Conservation (phyloP, 2,329 filamentous ascomycete genomes). For the Tolypocladium cylindrosporum region DNA sequence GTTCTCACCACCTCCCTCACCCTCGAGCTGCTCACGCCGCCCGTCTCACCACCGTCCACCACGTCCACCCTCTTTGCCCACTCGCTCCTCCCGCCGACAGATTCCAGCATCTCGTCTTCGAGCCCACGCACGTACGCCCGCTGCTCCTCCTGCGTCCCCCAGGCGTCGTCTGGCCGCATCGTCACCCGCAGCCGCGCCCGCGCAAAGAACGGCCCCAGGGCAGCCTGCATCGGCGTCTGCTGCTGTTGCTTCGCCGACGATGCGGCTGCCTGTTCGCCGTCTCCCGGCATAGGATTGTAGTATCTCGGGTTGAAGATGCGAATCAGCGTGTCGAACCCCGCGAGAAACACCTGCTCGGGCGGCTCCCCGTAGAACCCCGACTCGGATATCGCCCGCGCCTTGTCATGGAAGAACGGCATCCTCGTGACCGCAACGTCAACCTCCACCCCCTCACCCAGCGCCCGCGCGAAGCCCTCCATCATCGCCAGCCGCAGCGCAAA, state of each 20-base stretch:
- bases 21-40: conserved; percentile 48
- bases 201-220: conserved; percentile 54
- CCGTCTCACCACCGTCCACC: conserved; percentile 34
- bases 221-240: conserved; percentile 31
- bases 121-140: conserved; percentile 43
- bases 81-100: conserved; percentile 40
- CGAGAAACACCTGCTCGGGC: conserved; percentile 54
- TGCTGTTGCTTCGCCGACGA: not conserved
- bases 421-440: conserved; percentile 63
- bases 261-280: not conserved
- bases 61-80: conserved; percentile 55
- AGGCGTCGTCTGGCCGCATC: conserved; percentile 49
- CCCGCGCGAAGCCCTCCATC: conserved; percentile 59
- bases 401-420: conserved; percentile 65
- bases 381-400: conserved; percentile 47
- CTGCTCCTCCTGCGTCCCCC: conserved; percentile 37
- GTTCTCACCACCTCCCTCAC: conserved; percentile 46
- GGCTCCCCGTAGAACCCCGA: conserved; percentile 29
- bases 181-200: conserved; percentile 54
- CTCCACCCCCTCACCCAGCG: conserved; percentile 26
- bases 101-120: conserved; percentile 33
- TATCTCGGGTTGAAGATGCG: conserved; percentile 66
- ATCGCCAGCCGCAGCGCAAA: conserved; percentile 60
- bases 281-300: conserved; percentile 30
- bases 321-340: conserved; percentile 67